A percentile compares a stretch with the other conserved stretches of the same genome.
Evolutionary conservation across 441 rosid species (phyloP).

Genomic region (Brassica hybrid): DNA sequence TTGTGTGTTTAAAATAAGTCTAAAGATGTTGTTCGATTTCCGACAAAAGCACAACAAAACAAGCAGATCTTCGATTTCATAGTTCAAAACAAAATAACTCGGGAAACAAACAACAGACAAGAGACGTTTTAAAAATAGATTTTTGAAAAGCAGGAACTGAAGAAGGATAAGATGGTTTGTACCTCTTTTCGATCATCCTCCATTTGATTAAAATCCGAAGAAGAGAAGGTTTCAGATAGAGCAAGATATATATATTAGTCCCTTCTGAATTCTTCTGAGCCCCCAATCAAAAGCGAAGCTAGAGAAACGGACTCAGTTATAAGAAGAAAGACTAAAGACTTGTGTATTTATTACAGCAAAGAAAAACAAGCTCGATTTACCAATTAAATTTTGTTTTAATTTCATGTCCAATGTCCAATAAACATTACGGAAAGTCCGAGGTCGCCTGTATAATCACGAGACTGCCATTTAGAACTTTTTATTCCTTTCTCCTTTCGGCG

Average conservation of each 20-base stretch:
- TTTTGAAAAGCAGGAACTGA: neutral
- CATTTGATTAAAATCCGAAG: constrained; percentile 23
- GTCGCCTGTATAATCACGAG: constrained; percentile 26
- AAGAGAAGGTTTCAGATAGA: neutral
- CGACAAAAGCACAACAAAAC: constrained; percentile 25
- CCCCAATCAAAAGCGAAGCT: neutral
- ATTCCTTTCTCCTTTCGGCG: constrained; percentile 7
- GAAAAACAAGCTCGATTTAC: constrained; percentile 27
- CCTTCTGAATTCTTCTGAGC: neutral
- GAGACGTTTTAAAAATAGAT: too few species aligned
- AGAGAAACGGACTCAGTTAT: constrained; percentile 7
- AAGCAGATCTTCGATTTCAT: constrained; percentile 28
- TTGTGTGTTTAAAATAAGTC: neutral
- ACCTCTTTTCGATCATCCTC: constrained; percentile 45
- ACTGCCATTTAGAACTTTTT: constrained; percentile 27
- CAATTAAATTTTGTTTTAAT: neutral
- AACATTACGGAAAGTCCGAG: constrained; percentile 38
- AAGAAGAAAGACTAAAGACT: neutral
- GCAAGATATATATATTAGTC: neutral
- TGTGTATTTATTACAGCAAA: constrained; percentile 27
- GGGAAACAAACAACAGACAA: constrained; percentile 8
- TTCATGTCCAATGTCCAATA: neutral
- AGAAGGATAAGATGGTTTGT: neutral
- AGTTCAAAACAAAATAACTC: constrained; percentile 1
- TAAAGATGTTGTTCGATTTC: constrained; percentile 10